These are phyloP conservation scores for Nicotiana knightiana DNA, from an alignment of 257 asterid species.

Conservation along the genomic window DNA sequence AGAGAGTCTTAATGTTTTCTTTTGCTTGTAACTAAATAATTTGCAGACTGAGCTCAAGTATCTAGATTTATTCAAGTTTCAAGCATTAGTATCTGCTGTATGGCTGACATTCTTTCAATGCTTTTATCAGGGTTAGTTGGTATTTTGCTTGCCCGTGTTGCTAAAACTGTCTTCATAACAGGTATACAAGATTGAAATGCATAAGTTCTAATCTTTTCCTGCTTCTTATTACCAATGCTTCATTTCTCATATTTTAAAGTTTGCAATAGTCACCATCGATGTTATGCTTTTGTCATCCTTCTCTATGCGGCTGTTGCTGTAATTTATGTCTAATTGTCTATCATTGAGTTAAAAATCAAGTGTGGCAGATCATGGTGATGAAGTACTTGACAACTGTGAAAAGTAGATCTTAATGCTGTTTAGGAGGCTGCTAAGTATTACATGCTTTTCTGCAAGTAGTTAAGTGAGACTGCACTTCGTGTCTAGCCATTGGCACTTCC, in stretches of 20 bases:
- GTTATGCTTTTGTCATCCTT: background rate
- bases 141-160: slow-evolving; percentile 79
- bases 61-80: background rate
- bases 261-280: background rate
- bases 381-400: background rate
- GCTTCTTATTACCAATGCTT: background rate
- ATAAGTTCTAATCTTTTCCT: background rate
- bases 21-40: background rate
- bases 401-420: background rate
- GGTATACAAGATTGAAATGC: slow-evolving; percentile 31
- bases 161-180: slow-evolving; percentile 79
- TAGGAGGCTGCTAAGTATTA: background rate
- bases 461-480: background rate
- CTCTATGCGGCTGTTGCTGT: background rate
- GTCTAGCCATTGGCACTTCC: background rate
- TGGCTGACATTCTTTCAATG: slow-evolving; percentile 19
- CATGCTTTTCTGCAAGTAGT: background rate
- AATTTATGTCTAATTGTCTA: background rate
- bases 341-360: background rate
- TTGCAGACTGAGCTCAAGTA: background rate
- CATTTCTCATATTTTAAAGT: background rate
- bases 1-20: background rate
- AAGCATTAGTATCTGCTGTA: background rate
- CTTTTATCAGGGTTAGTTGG: slow-evolving; percentile 73
- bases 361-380: background rate